A percentile compares a stretch with the other conserved stretches of the same genome.
Evolutionary conservation across 495 filamentous ascomycete genomes (phyloP).

Genomic region (Bathelium albidoporum): DNA sequence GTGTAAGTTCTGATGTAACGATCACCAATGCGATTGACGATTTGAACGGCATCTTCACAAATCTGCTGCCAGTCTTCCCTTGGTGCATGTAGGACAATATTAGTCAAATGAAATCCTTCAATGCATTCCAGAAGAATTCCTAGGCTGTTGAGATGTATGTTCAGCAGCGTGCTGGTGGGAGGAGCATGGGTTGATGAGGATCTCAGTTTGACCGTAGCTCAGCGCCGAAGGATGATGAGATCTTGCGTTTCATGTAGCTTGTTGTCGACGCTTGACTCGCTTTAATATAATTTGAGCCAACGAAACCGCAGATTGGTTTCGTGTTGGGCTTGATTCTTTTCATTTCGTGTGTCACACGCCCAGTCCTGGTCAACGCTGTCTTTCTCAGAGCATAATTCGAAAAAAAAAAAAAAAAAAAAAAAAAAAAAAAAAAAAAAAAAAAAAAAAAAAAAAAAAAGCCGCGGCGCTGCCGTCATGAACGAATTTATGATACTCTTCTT

Average conservation of each 20-base stretch:
- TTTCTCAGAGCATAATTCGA: slow-evolving; percentile 8
- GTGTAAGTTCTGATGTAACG: slow-evolving; percentile 25
- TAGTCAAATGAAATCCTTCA: slow-evolving; percentile 21
- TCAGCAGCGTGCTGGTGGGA: neutral
- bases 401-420: too few species aligned
- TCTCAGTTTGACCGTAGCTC: slow-evolving; percentile 9
- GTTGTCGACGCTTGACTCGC: slow-evolving; percentile 18
- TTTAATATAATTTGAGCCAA: slow-evolving; percentile 13
- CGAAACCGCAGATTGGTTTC: slow-evolving; percentile 19
- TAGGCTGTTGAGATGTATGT: slow-evolving; percentile 13
- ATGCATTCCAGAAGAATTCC: slow-evolving; percentile 24
- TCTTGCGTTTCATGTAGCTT: slow-evolving; percentile 20
- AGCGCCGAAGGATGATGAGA: slow-evolving; percentile 12
- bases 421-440: too few species aligned
- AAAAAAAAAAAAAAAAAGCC: slow-evolving; percentile 16
- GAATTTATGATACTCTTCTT: slow-evolving; percentile 20
- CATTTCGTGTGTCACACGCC: slow-evolving; percentile 5
- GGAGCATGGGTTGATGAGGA: neutral
- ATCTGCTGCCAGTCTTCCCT: slow-evolving; percentile 21
- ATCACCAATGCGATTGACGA: slow-evolving; percentile 19
- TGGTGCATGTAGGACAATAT: slow-evolving; percentile 17
- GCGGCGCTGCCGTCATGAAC: slow-evolving; percentile 14
- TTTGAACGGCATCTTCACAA: slow-evolving; percentile 23
- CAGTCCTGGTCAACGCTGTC: neutral
- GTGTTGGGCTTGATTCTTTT: slow-evolving; percentile 19